These are phyloP conservation scores for Aspergillus diversus DNA, from an alignment of 495 filamentous ascomycete species.

Conservation along the genomic window DNA sequence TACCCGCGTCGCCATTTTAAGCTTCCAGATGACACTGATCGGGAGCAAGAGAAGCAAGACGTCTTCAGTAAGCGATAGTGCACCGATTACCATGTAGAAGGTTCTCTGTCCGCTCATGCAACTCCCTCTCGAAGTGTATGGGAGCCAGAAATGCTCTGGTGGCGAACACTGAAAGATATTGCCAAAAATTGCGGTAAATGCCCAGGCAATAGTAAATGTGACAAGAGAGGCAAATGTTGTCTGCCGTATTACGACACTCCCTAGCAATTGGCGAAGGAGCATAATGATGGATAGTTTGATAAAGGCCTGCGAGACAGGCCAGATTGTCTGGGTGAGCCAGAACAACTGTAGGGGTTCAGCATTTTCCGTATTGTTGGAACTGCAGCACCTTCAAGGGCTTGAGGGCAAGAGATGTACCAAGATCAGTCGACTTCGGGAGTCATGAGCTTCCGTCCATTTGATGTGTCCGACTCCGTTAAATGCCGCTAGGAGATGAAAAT, in stretches of 20 bases:
- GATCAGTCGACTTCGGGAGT: not conserved
- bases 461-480: not conserved
- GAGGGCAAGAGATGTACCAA: not conserved
- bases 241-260: not conserved
- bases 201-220: not conserved
- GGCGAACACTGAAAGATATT: slow-evolving; percentile 1
- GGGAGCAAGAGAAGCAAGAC: not conserved
- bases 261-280: not conserved
- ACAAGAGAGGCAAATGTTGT: not conserved
- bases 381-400: not conserved
- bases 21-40: not conserved
- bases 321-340: slow-evolving; percentile 1
- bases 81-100: not conserved
- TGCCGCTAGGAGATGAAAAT: not conserved
- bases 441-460: not conserved
- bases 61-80: not conserved
- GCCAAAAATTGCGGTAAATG: not conserved
- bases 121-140: not conserved
- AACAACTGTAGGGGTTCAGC: not conserved
- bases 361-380: not conserved
- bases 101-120: slow-evolving; percentile 1
- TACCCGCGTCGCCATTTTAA: not conserved
- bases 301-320: not conserved
- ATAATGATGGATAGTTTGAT: slow-evolving; percentile 5
- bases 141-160: not conserved